phyloP scores from a whole-genome alignment of 371 early-diverging fungal genomes.

The Entomophthora muscae region DNA sequence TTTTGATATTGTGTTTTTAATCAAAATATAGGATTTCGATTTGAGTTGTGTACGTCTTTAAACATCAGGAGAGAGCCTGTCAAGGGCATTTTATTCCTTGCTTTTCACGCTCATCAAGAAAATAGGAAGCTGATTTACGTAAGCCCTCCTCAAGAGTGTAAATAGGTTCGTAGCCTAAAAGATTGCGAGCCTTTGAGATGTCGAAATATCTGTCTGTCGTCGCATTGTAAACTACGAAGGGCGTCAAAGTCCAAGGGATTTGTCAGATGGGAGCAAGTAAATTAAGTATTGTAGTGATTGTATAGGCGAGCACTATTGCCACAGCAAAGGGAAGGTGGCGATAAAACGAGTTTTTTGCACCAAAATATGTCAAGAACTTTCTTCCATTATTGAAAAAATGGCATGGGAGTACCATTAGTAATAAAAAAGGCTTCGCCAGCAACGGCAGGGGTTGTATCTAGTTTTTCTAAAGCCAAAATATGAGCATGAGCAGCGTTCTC shows the following conservation, averaged over 20 bases:
- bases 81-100: neutral
- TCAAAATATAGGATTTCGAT: no score
- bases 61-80: no score
- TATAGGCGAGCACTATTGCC: conserved; percentile 27
- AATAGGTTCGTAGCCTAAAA: conserved; percentile 60
- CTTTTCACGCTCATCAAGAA: conserved; percentile 7
- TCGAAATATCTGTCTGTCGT: conserved; percentile 62
- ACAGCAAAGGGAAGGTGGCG: conserved; percentile 22
- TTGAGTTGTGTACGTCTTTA: no score
- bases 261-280: conserved; percentile 1
- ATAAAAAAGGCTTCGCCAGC: conserved; percentile 58
- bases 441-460: conserved; percentile 23
- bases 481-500: conserved; percentile 86
- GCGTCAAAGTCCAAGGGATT: conserved; percentile 30
- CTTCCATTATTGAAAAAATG: conserved; percentile 81
- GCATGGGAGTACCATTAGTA: conserved; percentile 83
- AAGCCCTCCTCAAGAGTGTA: conserved; percentile 51
- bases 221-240: conserved; percentile 44
- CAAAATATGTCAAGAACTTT: conserved; percentile 37
- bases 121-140: neutral
- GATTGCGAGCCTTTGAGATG: conserved; percentile 52
- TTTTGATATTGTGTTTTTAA: no score
- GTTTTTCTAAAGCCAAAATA: conserved; percentile 64
- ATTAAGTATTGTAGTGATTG: conserved; percentile 21
- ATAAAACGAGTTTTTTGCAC: conserved; percentile 21